Evolutionary conservation across 306 rosid genomes (phyloP).

Genomic region (Prunus mongolica): DNA sequence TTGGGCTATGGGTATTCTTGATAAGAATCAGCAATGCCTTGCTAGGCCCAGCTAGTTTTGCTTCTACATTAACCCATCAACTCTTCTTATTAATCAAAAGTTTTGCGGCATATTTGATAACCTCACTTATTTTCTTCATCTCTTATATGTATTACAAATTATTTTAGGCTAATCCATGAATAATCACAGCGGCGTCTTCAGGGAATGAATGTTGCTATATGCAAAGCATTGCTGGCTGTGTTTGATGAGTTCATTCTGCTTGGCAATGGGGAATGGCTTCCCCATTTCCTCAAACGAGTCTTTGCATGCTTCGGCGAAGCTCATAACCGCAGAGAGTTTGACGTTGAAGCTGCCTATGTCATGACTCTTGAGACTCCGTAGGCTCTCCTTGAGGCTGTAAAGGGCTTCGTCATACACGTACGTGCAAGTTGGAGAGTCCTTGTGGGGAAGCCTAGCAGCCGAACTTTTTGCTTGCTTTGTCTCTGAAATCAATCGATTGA

Average conservation of each 20-base stretch:
- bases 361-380: background rate
- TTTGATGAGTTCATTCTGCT: background rate
- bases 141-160: no score
- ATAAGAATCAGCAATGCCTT: no score
- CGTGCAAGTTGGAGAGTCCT: background rate
- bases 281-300: background rate
- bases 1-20: no score
- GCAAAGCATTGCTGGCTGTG: background rate
- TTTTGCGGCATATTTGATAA: no score
- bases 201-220: background rate
- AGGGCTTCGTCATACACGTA: background rate
- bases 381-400: background rate
- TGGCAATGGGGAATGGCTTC: background rate
- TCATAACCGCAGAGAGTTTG: conserved; percentile 7
- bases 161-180: no score
- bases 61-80: no score
- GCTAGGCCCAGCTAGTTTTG: no score
- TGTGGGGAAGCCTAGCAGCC: background rate
- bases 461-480: background rate
- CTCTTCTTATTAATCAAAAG: no score
- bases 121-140: no score
- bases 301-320: background rate
- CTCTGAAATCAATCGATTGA: background rate
- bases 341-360: conserved; percentile 3
- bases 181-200: background rate